These are phyloP conservation scores for Dictyophora rubrovolvata DNA, from an alignment of 768 basidiomycete species.

Conservation along the genomic window DNA sequence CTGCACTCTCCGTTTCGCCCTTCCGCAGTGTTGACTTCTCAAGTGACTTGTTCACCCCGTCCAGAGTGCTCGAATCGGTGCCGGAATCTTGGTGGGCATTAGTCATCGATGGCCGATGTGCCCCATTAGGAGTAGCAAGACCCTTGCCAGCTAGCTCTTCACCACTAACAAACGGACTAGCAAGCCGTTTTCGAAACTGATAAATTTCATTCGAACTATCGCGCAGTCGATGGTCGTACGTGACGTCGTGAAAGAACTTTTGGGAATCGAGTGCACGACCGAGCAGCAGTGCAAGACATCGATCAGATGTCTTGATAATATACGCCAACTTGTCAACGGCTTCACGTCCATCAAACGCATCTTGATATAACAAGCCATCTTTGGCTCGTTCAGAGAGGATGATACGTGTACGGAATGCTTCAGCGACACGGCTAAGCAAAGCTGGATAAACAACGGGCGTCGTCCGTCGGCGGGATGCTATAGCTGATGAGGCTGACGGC, in stretches of 20 bases:
- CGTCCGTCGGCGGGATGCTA: conserved; percentile 25
- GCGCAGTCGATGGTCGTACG: conserved; percentile 91
- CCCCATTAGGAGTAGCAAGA: not conserved
- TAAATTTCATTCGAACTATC: conserved; percentile 86
- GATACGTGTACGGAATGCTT: conserved; percentile 83
- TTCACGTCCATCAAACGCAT: conserved; percentile 93
- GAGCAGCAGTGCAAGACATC: conserved; percentile 89
- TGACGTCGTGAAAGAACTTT: conserved; percentile 99
- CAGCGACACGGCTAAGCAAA: conserved; percentile 85
- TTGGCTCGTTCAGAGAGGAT: conserved; percentile 71
- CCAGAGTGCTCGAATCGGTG: not conserved
- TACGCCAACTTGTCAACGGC: conserved; percentile 96
- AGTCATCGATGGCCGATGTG: not conserved
- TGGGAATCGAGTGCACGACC: conserved; percentile 94
- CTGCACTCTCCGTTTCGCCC: conserved; percentile 35
- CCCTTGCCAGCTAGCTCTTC: conserved; percentile 35
- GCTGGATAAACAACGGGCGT: conserved; percentile 91
- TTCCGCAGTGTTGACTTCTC: conserved; percentile 16
- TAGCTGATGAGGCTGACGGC: conserved; percentile 19
- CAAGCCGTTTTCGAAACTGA: conserved; percentile 78
- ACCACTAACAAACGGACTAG: conserved; percentile 77
- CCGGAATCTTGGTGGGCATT: conserved; percentile 1
- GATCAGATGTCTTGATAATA: conserved; percentile 96
- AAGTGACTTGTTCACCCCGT: not conserved
- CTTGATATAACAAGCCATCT: conserved; percentile 92